phyloP scores from a whole-genome alignment of 345 rosid species.

The Hirschfeldia incana region DNA sequence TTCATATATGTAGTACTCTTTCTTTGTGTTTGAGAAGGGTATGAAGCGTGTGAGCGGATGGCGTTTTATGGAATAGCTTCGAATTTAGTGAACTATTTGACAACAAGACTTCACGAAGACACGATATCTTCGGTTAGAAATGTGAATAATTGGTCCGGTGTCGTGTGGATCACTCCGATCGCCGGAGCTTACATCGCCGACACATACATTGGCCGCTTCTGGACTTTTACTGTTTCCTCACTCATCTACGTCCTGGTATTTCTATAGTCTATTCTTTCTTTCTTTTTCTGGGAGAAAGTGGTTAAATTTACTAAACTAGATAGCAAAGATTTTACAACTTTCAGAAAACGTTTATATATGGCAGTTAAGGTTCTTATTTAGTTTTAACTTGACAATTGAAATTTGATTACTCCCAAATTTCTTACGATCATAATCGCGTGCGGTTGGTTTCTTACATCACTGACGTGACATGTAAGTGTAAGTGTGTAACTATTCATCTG shows the following conservation, averaged over 20 bases:
- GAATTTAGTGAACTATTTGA: conserved; percentile 77
- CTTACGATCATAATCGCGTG: not conserved
- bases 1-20: not conserved
- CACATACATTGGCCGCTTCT: conserved; percentile 77
- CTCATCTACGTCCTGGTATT: conserved; percentile 73
- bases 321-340: too few species aligned
- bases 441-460: not conserved
- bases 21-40: conserved; percentile 47
- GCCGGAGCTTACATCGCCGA: conserved; percentile 92
- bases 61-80: conserved; percentile 88
- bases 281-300: too few species aligned
- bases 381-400: not conserved
- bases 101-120: conserved; percentile 78
- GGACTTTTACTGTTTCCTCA: conserved; percentile 89
- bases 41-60: conserved; percentile 96
- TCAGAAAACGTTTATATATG: too few species aligned
- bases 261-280: not conserved
- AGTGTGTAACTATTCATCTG: not conserved
- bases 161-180: conserved; percentile 54
- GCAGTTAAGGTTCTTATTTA: too few species aligned
- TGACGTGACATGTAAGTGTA: conserved; percentile 3
- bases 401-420: not conserved
- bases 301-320: too few species aligned
- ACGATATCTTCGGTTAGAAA: conserved; percentile 82
- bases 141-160: conserved; percentile 70